Evolutionary conservation across 1,139 yeast species (phyloP).

Genomic region (Blastobotrys aristatus): DNA sequence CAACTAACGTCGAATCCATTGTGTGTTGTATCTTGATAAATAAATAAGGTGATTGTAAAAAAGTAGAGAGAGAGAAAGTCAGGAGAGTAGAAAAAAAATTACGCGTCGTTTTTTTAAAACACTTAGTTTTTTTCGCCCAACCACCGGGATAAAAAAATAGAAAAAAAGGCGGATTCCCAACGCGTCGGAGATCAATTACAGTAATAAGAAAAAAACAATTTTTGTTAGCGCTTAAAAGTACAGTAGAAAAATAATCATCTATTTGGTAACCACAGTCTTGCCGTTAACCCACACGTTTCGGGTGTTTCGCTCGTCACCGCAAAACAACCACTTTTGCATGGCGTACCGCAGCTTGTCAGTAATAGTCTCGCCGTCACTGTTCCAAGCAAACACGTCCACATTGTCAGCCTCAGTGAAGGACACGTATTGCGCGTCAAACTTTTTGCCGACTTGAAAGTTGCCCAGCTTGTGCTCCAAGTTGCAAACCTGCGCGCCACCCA

Average conservation of each 20-base stretch:
- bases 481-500: constrained; percentile 85
- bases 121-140: too few species aligned
- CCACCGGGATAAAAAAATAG: background rate
- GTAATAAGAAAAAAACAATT: too few species aligned
- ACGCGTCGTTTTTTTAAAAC: too few species aligned
- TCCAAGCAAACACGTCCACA: constrained; percentile 57
- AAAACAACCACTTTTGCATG: constrained; percentile 87
- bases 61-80: too few species aligned
- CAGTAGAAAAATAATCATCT: too few species aligned
- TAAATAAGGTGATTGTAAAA: too few species aligned
- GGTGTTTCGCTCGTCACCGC: constrained; percentile 91
- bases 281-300: constrained; percentile 82
- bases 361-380: constrained; percentile 28
- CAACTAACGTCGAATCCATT: background rate
- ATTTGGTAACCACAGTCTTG: constrained; percentile 23
- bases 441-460: constrained; percentile 66
- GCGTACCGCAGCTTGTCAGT: constrained; percentile 36
- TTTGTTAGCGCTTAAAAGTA: too few species aligned
- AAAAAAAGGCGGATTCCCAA: too few species aligned
- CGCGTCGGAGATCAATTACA: too few species aligned
- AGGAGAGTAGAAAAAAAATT: too few species aligned
- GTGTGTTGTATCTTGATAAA: background rate
- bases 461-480: constrained; percentile 59
- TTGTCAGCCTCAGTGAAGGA: constrained; percentile 49
- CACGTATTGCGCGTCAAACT: constrained; percentile 78